phyloP scores from a whole-genome alignment of 2,329 filamentous ascomycete species.

The Alternaria metachromatica region DNA sequence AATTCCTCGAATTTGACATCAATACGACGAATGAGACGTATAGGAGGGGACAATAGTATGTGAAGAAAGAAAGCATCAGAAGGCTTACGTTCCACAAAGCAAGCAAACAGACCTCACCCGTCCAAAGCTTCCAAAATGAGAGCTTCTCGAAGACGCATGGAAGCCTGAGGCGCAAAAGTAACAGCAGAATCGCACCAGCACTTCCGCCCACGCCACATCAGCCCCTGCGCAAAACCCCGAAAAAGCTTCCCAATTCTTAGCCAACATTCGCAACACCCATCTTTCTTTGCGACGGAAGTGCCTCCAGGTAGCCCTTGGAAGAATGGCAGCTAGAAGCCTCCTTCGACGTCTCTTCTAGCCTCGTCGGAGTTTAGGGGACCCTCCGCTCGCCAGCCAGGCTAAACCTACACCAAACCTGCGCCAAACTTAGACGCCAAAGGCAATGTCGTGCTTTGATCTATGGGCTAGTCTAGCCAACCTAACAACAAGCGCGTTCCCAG shows the following conservation, averaged over 20 bases:
- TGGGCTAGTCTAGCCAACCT: not conserved
- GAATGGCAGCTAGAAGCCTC: not conserved
- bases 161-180: not conserved
- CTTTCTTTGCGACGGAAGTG: not conserved
- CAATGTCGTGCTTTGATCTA: not conserved
- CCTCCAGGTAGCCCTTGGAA: not conserved
- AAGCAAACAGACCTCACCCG: not conserved
- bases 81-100: not conserved
- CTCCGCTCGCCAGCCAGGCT: not conserved
- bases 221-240: not conserved
- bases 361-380: not conserved
- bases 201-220: not conserved
- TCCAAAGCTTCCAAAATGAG: not conserved
- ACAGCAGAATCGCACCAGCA: not conserved
- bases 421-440: slow-evolving; percentile 1
- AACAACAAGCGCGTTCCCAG: not conserved
- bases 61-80: not conserved
- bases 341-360: not conserved
- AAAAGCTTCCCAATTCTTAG: not conserved
- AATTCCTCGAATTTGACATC: not conserved
- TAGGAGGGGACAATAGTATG: not conserved
- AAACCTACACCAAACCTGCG: not conserved
- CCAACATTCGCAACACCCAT: not conserved
- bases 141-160: slow-evolving; percentile 1
- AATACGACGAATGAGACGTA: not conserved